Percentiles rank a stretch among this genome's conserved stretches.
These are phyloP conservation scores for Pythium vanterpoolii DNA, from an alignment of 352 stramenopile genomes.

Conservation along the genomic window DNA sequence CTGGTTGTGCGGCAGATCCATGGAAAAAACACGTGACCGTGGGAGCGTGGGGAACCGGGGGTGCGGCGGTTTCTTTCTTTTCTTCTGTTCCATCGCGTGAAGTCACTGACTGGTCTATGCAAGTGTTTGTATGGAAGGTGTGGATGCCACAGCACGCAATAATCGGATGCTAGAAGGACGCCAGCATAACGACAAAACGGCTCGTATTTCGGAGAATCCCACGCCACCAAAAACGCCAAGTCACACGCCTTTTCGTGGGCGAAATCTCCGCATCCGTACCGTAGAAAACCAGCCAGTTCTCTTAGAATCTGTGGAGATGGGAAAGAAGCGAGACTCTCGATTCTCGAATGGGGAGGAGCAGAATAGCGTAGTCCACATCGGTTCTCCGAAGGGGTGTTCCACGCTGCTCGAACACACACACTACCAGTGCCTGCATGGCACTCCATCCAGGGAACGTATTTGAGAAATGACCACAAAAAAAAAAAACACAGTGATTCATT, in stretches of 20 bases:
- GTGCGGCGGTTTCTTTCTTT: constrained; percentile 18
- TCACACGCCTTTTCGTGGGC: background rate
- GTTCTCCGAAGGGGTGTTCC: background rate
- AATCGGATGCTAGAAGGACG: background rate
- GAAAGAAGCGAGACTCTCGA: too few relatives aligned
- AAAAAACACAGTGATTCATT: too few relatives aligned
- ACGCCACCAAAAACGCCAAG: background rate
- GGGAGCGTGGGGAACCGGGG: constrained; percentile 13
- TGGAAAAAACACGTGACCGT: constrained; percentile 6
- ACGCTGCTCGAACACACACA: constrained; percentile 4
- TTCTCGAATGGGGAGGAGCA: background rate
- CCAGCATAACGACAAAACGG: background rate
- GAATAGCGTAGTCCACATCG: background rate
- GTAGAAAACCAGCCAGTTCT: constrained; percentile 1
- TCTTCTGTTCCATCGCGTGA: constrained; percentile 7
- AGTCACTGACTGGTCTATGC: constrained; percentile 18
- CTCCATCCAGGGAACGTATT: background rate
- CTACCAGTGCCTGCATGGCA: background rate
- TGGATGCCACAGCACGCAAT: background rate
- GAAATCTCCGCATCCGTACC: background rate
- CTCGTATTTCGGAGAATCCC: background rate
- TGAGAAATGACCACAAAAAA: constrained; percentile 2
- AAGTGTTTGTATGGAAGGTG: constrained; percentile 1
- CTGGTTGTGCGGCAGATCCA: background rate
- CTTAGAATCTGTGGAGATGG: constrained; percentile 1